Conservation (phyloP, 163 green algal species). For the Scenedesmus sp. region DNA sequence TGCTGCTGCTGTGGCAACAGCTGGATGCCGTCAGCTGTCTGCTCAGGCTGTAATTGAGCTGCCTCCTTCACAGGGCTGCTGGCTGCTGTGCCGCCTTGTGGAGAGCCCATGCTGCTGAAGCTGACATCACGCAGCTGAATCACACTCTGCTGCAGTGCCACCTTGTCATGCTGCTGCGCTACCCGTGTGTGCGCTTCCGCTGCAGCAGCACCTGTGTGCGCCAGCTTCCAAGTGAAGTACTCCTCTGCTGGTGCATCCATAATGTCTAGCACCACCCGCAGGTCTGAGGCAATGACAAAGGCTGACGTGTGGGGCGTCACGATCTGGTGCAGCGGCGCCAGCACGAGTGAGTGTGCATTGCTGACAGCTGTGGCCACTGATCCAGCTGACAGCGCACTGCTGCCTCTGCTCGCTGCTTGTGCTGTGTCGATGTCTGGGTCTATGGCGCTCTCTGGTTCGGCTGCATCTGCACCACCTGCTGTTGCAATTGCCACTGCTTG, state of each 20-base stretch:
- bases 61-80: background rate
- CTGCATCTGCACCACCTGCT: background rate
- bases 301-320: background rate
- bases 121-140: background rate
- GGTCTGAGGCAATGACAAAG: conserved; percentile 34
- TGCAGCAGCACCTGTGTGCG: background rate
- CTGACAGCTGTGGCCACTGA: background rate
- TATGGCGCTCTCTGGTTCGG: background rate
- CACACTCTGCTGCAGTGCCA: background rate
- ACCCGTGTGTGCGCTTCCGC: too few species aligned
- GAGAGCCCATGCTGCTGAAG: background rate
- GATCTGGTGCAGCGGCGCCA: conserved; percentile 18
- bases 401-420: background rate
- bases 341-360: background rate
- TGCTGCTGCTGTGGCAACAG: background rate
- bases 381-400: background rate
- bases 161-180: background rate
- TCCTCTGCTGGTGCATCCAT: conserved; percentile 7
- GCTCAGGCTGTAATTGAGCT: background rate
- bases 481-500: conserved; percentile 8
- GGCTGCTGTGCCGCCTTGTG: background rate
- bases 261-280: conserved; percentile 35
- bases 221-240: conserved; percentile 5
- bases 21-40: background rate
- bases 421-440: background rate